These are phyloP conservation scores for Vanderwaltozyma yarrowii DNA, from an alignment of 805 yeast genomes.

Conservation along the genomic window DNA sequence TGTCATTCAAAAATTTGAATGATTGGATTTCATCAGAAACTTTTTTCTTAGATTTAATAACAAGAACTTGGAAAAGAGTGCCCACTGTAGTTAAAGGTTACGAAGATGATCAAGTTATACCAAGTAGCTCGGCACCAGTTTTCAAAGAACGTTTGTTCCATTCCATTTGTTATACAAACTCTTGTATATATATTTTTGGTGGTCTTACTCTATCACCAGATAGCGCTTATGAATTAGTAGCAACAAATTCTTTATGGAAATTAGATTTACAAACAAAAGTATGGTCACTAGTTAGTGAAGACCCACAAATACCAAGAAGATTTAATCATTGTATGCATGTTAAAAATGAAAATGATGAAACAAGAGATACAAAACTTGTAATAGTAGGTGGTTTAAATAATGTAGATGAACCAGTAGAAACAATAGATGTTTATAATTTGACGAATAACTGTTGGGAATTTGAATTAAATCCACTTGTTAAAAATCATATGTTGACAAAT, in stretches of 20 bases:
- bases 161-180: conserved; percentile 41
- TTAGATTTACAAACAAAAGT: conserved; percentile 41
- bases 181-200: conserved; percentile 51
- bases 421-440: conserved; percentile 25
- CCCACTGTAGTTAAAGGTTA: conserved; percentile 10
- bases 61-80: conserved; percentile 46
- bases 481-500: conserved; percentile 12
- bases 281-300: conserved; percentile 46
- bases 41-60: conserved; percentile 49
- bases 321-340: conserved; percentile 44
- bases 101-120: not conserved
- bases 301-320: conserved; percentile 32
- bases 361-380: conserved; percentile 24
- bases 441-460: conserved; percentile 26
- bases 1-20: conserved; percentile 16
- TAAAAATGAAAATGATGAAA: conserved; percentile 17
- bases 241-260: conserved; percentile 62
- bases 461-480: conserved; percentile 5
- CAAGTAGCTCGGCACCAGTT: not conserved
- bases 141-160: conserved; percentile 42
- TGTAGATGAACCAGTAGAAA: conserved; percentile 21
- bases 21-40: conserved; percentile 52
- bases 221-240: conserved; percentile 30
- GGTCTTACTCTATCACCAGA: conserved; percentile 42
- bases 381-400: conserved; percentile 28